phyloP scores from a whole-genome alignment of 345 rosid genomes.

The Turnera subulata region DNA sequence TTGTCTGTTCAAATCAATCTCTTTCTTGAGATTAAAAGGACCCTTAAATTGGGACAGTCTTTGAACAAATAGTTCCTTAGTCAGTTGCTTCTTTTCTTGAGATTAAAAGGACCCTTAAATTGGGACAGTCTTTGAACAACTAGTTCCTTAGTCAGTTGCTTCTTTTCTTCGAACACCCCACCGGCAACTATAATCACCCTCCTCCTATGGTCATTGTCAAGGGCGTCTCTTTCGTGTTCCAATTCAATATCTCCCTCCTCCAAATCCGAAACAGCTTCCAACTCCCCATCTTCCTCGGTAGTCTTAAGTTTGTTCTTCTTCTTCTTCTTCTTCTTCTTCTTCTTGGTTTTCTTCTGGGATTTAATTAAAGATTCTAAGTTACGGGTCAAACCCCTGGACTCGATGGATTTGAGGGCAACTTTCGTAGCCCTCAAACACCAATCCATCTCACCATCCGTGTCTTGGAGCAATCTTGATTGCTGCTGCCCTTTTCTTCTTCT shows the following conservation, averaged over 20 bases:
- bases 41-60: conserved; percentile 71
- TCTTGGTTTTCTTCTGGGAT: too few relatives aligned
- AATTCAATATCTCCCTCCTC: conserved; percentile 34
- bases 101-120: too few relatives aligned
- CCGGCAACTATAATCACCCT: conserved; percentile 52
- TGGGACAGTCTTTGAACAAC: too few relatives aligned
- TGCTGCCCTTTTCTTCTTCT: conserved; percentile 49
- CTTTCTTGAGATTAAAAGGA: conserved; percentile 71
- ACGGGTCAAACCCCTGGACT: conserved; percentile 57
- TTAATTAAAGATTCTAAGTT: conserved; percentile 48
- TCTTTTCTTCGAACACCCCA: conserved; percentile 71
- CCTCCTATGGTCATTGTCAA: conserved; percentile 36
- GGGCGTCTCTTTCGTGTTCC: conserved; percentile 20
- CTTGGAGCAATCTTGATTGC: conserved; percentile 44
- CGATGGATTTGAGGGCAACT: conserved; percentile 67
- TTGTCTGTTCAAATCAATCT: conserved; percentile 63
- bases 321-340: conserved; percentile 46
- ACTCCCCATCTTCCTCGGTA: conserved; percentile 28
- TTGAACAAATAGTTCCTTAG: conserved; percentile 57
- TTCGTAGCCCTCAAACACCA: conserved; percentile 88
- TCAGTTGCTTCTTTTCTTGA: too few relatives aligned
- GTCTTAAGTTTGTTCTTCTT: conserved; percentile 34
- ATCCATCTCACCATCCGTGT: conserved; percentile 75
- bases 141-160: too few relatives aligned
- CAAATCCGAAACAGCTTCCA: conserved; percentile 37